A percentile compares a stretch with the other conserved stretches of the same genome.
These are phyloP conservation scores for Ceratocystis papillata DNA, from an alignment of 2,329 filamentous ascomycete genomes.

Conservation along the genomic window DNA sequence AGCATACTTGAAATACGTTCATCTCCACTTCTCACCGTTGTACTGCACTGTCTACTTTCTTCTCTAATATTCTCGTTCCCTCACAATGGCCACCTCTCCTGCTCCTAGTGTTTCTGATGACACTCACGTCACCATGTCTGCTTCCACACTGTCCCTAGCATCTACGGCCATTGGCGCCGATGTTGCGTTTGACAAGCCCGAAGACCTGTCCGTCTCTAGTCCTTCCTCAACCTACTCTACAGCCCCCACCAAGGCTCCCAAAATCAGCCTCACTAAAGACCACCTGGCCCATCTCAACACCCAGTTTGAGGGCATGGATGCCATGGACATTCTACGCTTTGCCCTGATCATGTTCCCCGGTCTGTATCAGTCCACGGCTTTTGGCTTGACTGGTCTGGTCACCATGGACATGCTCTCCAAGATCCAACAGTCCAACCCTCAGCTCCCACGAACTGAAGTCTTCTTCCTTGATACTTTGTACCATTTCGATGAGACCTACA, in stretches of 20 bases:
- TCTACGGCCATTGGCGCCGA: slow-evolving; percentile 28
- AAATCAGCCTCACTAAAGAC: slow-evolving; percentile 73
- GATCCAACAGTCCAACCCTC: slow-evolving; percentile 53
- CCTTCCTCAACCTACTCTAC: slow-evolving; percentile 32
- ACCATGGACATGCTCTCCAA: slow-evolving; percentile 79
- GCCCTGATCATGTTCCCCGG: slow-evolving; percentile 81
- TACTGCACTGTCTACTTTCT: slow-evolving; percentile 16
- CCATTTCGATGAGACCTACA: slow-evolving; percentile 68
- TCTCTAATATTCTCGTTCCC: background rate
- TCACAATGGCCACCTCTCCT: slow-evolving; percentile 22
- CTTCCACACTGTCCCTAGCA: slow-evolving; percentile 23
- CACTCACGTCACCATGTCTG: slow-evolving; percentile 20
- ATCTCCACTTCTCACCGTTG: slow-evolving; percentile 1
- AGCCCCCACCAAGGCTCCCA: slow-evolving; percentile 44
- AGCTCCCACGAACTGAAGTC: slow-evolving; percentile 49
- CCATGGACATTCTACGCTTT: slow-evolving; percentile 86
- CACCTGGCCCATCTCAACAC: slow-evolving; percentile 86
- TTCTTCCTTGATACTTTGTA: slow-evolving; percentile 79
- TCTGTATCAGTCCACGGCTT: slow-evolving; percentile 77
- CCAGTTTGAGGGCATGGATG: slow-evolving; percentile 76
- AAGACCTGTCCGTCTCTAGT: slow-evolving; percentile 75
- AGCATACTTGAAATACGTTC: background rate
- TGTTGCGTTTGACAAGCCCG: slow-evolving; percentile 36
- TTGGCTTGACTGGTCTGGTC: slow-evolving; percentile 68
- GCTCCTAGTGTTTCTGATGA: slow-evolving; percentile 19